Evolutionary conservation across 2,329 filamentous ascomycete species (phyloP), one percentile per base, ranked within the genome.

Genomic region (Orbilia brochopaga): DNA sequence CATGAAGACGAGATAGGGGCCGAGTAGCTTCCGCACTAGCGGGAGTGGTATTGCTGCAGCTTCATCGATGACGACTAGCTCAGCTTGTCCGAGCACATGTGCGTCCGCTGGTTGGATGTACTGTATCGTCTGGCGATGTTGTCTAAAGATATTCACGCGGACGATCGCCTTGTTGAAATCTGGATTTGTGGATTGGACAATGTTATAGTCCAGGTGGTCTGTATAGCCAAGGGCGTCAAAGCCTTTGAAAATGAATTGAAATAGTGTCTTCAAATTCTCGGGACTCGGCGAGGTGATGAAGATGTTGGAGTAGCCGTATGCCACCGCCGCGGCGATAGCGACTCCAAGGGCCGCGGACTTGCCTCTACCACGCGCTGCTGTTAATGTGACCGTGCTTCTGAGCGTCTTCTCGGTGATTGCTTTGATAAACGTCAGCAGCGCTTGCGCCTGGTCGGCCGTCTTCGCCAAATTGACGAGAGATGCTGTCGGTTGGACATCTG

Each of bases 101-200:
- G 92, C 88, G 81, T 99, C 94, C 80, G 99, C 92, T 0, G 94
- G 95, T 75, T 95, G 89, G 75, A 99, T 97, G 79, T 99, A 99
- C 80, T 99, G 94, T 54, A 99, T 99, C 0, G 94, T 97, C 80
- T 99, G 94, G 50, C 94, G 87, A 81, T 99, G 94, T 77, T 95
- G 89, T 74, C 92, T 85, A 81, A 97, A 92, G 54, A 99, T 88
- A 80, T 99, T 97, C 75, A 99, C 94, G 58, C 94, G 85, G 19
- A 99, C 94, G 78, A 99, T 96, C 1, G 94, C 94, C 82, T 99
- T 99, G 84, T 97, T 97, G 83, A 97, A 97, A 75, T 97, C 93
- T 0, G 94, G 93, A 79, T 99, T 97, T 2, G 93, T 97, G 0
- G 92, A 97, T 78, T 99, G 94, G 65, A 97, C 92, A 75, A 99